Percentiles rank a stretch among this genome's conserved stretches.
phyloP scores from a whole-genome alignment of 1,284 basidiomycete species.

The Mycosarcoma mackinlayi region DNA sequence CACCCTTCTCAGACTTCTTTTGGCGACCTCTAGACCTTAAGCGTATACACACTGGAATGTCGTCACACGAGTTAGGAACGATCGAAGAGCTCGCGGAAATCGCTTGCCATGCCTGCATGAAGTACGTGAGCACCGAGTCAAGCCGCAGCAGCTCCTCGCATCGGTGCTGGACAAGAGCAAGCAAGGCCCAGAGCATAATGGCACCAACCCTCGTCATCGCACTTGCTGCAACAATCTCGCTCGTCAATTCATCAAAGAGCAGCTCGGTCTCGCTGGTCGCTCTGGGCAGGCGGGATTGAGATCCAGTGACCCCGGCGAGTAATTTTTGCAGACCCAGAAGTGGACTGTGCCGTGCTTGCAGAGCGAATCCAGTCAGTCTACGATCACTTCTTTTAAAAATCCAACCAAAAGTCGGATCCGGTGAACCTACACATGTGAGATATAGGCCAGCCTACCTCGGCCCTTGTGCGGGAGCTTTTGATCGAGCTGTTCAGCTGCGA shows the following conservation, averaged over 20 bases:
- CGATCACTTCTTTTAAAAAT: neutral
- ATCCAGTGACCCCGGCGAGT: neutral
- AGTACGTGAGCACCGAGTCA: constrained; percentile 16
- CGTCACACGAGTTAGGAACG: neutral
- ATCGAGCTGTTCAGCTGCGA: constrained; percentile 7
- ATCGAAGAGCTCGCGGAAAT: neutral
- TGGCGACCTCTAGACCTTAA: too few species aligned
- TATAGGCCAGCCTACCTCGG: constrained; percentile 1
- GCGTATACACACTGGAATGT: constrained; percentile 11
- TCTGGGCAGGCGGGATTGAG: neutral
- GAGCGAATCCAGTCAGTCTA: neutral
- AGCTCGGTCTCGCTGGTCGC: neutral
- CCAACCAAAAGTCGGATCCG: neutral
- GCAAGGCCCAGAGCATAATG: constrained; percentile 25
- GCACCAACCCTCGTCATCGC: constrained; percentile 21
- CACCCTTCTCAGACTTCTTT: too few species aligned
- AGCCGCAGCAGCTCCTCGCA: constrained; percentile 25
- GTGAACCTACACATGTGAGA: constrained; percentile 18
- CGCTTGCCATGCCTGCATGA: constrained; percentile 30
- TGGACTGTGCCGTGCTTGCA: constrained; percentile 11
- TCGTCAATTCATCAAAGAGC: constrained; percentile 1
- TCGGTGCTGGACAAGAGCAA: constrained; percentile 26
- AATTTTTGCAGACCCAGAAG: constrained; percentile 11
- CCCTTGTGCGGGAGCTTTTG: neutral
- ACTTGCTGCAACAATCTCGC: constrained; percentile 11